These are phyloP conservation scores for Kwoniella dejecticola DNA, from an alignment of 768 basidiomycete species.

Conservation along the genomic window DNA sequence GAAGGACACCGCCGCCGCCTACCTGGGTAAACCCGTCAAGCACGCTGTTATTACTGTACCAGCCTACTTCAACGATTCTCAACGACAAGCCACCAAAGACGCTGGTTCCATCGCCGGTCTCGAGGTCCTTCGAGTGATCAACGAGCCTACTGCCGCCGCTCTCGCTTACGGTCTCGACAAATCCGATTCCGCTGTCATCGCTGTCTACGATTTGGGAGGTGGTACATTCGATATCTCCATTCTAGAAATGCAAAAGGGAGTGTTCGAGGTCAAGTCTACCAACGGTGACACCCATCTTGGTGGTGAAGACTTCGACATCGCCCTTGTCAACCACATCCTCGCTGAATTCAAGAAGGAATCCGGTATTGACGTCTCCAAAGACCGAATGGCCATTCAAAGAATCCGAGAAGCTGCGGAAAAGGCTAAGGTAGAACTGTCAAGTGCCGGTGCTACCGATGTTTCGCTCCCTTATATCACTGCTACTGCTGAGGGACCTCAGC, in stretches of 20 bases:
- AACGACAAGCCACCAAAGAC: constrained; percentile 97
- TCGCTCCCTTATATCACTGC: constrained; percentile 98
- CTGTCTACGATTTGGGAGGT: constrained; percentile 97
- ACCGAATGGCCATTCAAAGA: constrained; percentile 97
- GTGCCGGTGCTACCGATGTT: constrained; percentile 91
- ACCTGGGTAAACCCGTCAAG: constrained; percentile 89
- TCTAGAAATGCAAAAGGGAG: constrained; percentile 98
- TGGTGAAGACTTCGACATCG: constrained; percentile 94
- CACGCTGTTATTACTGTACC: constrained; percentile 95
- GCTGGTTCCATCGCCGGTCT: constrained; percentile 97
- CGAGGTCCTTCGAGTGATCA: constrained; percentile 96
- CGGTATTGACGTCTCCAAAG: constrained; percentile 75
- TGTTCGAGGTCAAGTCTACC: constrained; percentile 99
- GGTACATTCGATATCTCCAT: constrained; percentile 99
- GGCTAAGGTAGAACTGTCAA: constrained; percentile 97
- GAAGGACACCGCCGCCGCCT: constrained; percentile 93
- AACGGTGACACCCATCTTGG: constrained; percentile 99
- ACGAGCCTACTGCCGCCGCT: constrained; percentile 97
- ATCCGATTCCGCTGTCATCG: constrained; percentile 79
- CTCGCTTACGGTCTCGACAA: constrained; percentile 96
- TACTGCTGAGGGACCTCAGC: constrained; percentile 90
- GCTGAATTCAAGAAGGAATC: constrained; percentile 92
- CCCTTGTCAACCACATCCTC: constrained; percentile 80
- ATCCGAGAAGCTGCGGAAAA: constrained; percentile 99
- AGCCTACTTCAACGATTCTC: constrained; percentile 99